Evolutionary conservation across 225 moss, liverwort and hornwort species (phyloP).

Genomic region (Pleurozium schreberi): DNA sequence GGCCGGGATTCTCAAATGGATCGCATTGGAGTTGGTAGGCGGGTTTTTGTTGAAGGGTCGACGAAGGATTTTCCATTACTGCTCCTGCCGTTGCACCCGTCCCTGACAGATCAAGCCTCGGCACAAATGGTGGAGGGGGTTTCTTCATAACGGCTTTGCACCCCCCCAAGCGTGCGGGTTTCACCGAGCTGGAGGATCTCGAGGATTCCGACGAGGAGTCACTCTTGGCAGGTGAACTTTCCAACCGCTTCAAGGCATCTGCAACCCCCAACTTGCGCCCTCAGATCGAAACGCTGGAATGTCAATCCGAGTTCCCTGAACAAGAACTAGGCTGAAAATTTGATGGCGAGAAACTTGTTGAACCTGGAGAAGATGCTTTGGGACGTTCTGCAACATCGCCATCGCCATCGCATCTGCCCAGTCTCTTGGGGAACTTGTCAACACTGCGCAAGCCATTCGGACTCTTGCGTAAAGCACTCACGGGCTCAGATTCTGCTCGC

Average conservation of each 20-base stretch:
- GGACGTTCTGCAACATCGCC: not conserved
- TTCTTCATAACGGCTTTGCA: not conserved
- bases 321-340: not conserved
- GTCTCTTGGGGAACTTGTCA: not conserved
- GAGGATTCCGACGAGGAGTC: not conserved
- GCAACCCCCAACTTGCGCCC: not conserved
- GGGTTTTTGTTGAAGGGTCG: not conserved
- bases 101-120: slow-evolving; percentile 11
- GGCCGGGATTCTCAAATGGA: not conserved
- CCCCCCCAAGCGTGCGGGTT: not conserved
- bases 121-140: not conserved
- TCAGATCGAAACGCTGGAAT: not conserved
- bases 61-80: not conserved
- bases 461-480: not conserved
- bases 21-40: not conserved
- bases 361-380: not conserved
- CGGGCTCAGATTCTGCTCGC: not conserved
- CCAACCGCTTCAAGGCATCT: not conserved
- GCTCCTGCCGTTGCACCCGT: not conserved
- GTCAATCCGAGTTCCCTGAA: not conserved
- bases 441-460: not conserved
- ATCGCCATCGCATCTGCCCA: not conserved
- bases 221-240: not conserved
- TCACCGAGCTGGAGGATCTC: not conserved
- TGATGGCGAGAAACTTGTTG: not conserved